Evolutionary conservation across 192 early-diverging fungal genomes (phyloP).

Genomic region (Phycomyces blakesleeanus): DNA sequence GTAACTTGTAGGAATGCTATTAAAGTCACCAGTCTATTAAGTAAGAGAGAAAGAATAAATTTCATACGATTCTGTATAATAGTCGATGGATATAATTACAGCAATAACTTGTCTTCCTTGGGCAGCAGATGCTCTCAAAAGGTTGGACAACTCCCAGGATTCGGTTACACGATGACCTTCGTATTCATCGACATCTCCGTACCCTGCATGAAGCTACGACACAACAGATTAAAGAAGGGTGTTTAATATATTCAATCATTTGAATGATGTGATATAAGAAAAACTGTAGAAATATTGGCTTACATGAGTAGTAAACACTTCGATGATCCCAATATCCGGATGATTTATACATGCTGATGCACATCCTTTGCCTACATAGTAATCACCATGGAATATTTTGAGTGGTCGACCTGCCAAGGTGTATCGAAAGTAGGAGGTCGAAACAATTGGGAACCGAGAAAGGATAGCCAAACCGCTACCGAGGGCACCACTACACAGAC

Average conservation of each 20-base stretch:
- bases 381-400: constrained; percentile 52
- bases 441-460: constrained; percentile 44
- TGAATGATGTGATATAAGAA: no score
- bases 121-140: constrained; percentile 38
- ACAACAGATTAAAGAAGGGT: background rate
- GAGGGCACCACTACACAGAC: constrained; percentile 29
- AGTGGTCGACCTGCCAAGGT: constrained; percentile 48
- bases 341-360: constrained; percentile 45
- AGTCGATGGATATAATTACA: constrained; percentile 23
- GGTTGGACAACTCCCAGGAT: constrained; percentile 47
- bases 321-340: constrained; percentile 46
- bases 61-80: background rate
- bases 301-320: constrained; percentile 60
- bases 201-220: constrained; percentile 51
- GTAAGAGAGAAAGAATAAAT: background rate
- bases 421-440: constrained; percentile 38
- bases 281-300: constrained; percentile 9
- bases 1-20: constrained; percentile 40
- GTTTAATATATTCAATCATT: no score
- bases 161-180: constrained; percentile 46
- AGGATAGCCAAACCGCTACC: constrained; percentile 44
- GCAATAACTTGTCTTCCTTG: constrained; percentile 53
- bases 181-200: constrained; percentile 45
- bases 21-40: constrained; percentile 48
- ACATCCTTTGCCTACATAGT: constrained; percentile 53